phyloP scores from a whole-genome alignment of 352 stramenopile species.

The Globisporangium lucens region DNA sequence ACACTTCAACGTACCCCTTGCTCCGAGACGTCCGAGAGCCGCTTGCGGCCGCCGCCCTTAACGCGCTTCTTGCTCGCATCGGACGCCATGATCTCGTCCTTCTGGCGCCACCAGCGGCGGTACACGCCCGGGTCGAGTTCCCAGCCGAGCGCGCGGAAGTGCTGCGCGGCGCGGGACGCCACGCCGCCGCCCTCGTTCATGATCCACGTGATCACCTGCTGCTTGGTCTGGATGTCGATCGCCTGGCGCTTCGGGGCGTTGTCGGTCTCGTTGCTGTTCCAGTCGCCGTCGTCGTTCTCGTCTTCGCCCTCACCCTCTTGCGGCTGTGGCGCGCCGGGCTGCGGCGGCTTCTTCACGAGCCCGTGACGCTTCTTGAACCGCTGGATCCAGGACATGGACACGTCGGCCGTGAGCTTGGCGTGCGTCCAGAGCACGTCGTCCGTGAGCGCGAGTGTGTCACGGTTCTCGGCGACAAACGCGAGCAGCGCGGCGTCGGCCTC shows the following conservation, averaged over 20 bases:
- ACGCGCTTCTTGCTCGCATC: constrained; percentile 14
- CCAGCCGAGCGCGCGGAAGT: constrained; percentile 14
- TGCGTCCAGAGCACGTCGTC: constrained; percentile 14
- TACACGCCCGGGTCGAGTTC: constrained; percentile 6
- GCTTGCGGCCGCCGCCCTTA: constrained; percentile 12
- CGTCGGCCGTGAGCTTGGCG: constrained; percentile 7
- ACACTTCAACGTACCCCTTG: not conserved
- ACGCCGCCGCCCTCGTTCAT: constrained; percentile 12
- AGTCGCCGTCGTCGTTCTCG: not conserved
- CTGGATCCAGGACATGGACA: constrained; percentile 15
- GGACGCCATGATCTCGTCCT: constrained; percentile 11
- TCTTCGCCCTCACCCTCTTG: not conserved
- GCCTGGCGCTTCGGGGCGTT: constrained; percentile 8
- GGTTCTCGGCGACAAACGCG: constrained; percentile 3
- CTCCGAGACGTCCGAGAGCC: constrained; percentile 9
- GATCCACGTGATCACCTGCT: constrained; percentile 14
- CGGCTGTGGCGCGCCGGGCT: not conserved
- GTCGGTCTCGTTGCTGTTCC: not conserved
- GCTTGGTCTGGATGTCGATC: constrained; percentile 16
- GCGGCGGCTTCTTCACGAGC: not conserved
- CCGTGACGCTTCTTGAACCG: constrained; percentile 16
- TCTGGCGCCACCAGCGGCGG: constrained; percentile 15
- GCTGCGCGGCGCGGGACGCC: constrained; percentile 11
- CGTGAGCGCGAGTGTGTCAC: constrained; percentile 1
- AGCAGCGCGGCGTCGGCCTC: constrained; percentile 11